These are phyloP conservation scores for Trametes meyenii DNA, from an alignment of 768 basidiomycete species.

Conservation along the genomic window DNA sequence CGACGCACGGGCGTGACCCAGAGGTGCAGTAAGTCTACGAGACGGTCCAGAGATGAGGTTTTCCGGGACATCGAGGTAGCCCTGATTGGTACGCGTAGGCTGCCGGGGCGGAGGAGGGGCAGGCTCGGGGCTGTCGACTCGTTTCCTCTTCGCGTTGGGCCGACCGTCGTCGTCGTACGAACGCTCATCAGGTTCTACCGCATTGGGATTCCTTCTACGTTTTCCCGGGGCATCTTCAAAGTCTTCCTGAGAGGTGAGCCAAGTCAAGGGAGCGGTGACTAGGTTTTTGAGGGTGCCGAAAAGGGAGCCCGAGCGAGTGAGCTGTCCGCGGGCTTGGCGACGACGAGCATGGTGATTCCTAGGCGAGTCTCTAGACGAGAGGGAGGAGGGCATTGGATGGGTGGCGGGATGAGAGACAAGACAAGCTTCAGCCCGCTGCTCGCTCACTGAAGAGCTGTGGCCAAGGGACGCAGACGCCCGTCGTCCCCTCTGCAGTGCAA, in stretches of 20 bases:
- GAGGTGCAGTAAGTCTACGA: conserved; percentile 18
- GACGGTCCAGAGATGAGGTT: conserved; percentile 13
- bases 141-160: conserved; percentile 34
- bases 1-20: conserved; percentile 20
- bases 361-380: conserved; percentile 19
- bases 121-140: conserved; percentile 32
- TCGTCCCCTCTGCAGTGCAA: conserved; percentile 5
- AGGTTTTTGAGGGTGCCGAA: conserved; percentile 40
- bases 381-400: conserved; percentile 17
- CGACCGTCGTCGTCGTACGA: conserved; percentile 26
- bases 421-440: conserved; percentile 12
- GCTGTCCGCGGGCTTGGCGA: conserved; percentile 18
- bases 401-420: conserved; percentile 17
- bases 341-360: conserved; percentile 19
- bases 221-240: conserved; percentile 38
- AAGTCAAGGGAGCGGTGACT: conserved; percentile 37
- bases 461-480: conserved; percentile 5
- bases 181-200: conserved; percentile 24
- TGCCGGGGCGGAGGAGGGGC: neutral
- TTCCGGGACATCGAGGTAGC: conserved; percentile 37
- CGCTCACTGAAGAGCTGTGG: conserved; percentile 19
- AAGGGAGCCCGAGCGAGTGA: conserved; percentile 34
- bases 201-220: conserved; percentile 29
- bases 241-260: conserved; percentile 34
- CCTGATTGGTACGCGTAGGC: conserved; percentile 22